These are phyloP conservation scores for Naganishia onofrii DNA, from an alignment of 768 basidiomycete species.

Conservation along the genomic window DNA sequence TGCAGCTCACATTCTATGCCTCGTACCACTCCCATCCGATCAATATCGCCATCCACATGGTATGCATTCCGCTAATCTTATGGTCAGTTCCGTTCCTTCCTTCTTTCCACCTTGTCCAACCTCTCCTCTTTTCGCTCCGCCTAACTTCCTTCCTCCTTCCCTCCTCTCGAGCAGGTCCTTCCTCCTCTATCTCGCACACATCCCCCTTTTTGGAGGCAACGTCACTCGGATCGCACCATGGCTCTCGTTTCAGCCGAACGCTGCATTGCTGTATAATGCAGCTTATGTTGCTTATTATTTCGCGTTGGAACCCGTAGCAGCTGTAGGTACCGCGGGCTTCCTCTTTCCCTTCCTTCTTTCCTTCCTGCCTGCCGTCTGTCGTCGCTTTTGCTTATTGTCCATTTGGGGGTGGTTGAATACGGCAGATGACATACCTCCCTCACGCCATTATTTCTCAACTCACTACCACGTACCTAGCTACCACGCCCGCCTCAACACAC, in stretches of 20 bases:
- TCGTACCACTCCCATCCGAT: constrained; percentile 81
- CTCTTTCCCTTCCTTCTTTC: not conserved
- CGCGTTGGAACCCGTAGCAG: constrained; percentile 75
- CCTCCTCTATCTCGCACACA: constrained; percentile 28
- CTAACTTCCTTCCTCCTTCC: not conserved
- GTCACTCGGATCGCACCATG: constrained; percentile 31
- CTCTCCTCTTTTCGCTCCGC: not conserved
- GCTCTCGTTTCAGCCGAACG: constrained; percentile 69
- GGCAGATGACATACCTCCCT: constrained; percentile 76
- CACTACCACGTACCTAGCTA: constrained; percentile 22
- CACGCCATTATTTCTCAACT: constrained; percentile 57
- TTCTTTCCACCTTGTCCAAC: no score
- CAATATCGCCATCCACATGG: constrained; percentile 80
- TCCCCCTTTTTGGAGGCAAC: constrained; percentile 27
- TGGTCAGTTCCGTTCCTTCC: constrained; percentile 59
- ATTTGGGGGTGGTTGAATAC: no score
- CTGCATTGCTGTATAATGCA: constrained; percentile 61
- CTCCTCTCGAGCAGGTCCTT: not conserved
- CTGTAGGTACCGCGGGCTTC: constrained; percentile 57
- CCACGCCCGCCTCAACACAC: constrained; percentile 52
- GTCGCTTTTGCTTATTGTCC: no score
- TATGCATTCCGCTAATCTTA: constrained; percentile 77
- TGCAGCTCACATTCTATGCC: constrained; percentile 84
- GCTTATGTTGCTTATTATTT: constrained; percentile 74
- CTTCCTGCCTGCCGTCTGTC: no score